Evolutionary conservation across 108 stramenopile species (phyloP), one percentile per base, ranked within the genome.

Genomic region (Skeletonema menzelii): DNA sequence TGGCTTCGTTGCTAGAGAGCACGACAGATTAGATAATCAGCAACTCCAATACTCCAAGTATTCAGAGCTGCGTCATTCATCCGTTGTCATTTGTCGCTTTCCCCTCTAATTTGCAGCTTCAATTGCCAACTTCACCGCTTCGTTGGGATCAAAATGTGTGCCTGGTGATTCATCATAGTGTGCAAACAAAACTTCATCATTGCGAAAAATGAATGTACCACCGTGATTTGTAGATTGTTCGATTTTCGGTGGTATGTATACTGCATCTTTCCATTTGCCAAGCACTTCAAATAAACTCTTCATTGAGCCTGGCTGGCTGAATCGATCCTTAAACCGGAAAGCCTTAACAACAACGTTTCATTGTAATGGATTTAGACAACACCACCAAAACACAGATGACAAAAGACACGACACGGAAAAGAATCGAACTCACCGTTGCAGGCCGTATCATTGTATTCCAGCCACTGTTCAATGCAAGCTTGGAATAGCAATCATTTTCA

Each of bases 91-190:
- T 47, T 53, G 49, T 53, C 49, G 3, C n/a, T 24, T 22, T 53
- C 7, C 20, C 24, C 8, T 53, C 49, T 53, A 53, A 22, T 70
- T 59, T 26, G 69, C 79, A 42, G 75, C 59, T 63, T 69, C 42
- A 19, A 79, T 35, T 13, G 90, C 87, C 60, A 86, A 34, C 10
- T 67, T 69, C 6, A 86, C 71, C 8, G 86, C 72, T 49, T 83
- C 59, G 26, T 81, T 47, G 17, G 85, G 64, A 20, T 76, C 65
- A 11, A 72, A 80, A 64, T 92, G 91, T 3, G 91, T 85, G 11
- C 78, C 91, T 14, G 88, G 86, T 2, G 85, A 76, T 75, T 87
- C 88, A 46, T 92, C 91, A 59, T 92, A 92, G 75, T 92, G 87
- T 1, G 89, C 91, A 67, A 85, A 88, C 10, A 88, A 40, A 13